Base-by-base conservation (phyloP, 352 stramenopile species). In the Phytophthora uliginosa region DNA sequence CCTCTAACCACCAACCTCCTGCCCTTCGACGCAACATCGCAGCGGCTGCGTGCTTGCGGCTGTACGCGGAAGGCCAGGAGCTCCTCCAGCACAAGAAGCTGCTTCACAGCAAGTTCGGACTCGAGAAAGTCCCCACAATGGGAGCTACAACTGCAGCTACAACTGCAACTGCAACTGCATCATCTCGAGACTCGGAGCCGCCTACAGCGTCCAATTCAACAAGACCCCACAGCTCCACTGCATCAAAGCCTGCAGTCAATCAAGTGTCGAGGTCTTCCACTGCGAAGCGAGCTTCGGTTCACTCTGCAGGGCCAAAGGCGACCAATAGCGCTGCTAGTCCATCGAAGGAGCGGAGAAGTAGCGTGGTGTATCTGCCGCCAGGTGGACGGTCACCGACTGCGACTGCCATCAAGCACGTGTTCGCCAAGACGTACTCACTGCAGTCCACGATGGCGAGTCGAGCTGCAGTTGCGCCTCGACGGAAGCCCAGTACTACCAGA, bases 11-110 rank as follows among this genome's bases (percentile, higher is more conserved):
- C 18, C 42, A 47, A 24, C 18, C 53, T 51, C 17, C 54, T 15
- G 28, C 5, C 17, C 24, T 33, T 20, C 42, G 36, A 13, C 57
- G 56, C 33, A 59, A 57, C 56, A 36, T 75, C 24, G 47, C 76
- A 15, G 17, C 71, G 12, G 74, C 72, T 1, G 77, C 80, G 20
- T 88, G 82, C 64, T 73, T 82, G 24, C 76, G 86, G 12, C 66
- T 94, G 42, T 94, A 93, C 59, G 73, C 81, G 0, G 83, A 93
- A 53, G 86, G 76, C 18, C 78, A 83, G 51, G 78, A 85, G 47
- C 59, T 85, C n/a, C 71, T 82, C 28, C 71, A 84, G 31, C 81
- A 93, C 71, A 92, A 90, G 60, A 73, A 91, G 58, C 73, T 78
- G 7, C 73, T 94, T 3, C 90, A 84, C 47, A 77, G 77, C 47